Conservation (phyloP, 305 asterid species). For the Fraxinus paxiana region DNA sequence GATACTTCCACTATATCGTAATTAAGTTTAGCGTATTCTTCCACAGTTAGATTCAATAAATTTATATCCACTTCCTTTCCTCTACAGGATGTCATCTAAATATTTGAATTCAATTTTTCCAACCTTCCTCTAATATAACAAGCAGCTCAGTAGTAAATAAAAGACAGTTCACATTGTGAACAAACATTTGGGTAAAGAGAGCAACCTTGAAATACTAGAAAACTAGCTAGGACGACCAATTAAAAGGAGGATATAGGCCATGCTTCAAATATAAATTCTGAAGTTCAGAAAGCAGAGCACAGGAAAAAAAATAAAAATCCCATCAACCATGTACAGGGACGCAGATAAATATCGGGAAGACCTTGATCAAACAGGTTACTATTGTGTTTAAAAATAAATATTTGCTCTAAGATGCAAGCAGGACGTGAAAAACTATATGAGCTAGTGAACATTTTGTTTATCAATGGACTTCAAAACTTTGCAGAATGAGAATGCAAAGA, state of each 20-base stretch:
- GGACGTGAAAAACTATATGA: background rate
- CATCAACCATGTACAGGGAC: background rate
- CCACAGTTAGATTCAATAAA: background rate
- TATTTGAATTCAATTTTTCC: background rate
- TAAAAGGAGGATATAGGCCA: background rate
- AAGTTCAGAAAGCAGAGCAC: background rate
- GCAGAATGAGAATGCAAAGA: background rate
- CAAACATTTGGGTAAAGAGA: background rate
- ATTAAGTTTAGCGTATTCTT: background rate
- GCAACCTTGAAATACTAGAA: background rate
- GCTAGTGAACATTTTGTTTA: background rate
- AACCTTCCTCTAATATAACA: background rate
- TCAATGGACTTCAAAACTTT: background rate
- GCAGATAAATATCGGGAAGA: constrained; percentile 1
- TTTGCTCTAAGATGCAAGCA: background rate
- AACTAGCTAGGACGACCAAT: background rate
- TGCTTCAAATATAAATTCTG: background rate
- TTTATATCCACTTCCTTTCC: background rate
- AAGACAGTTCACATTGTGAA: background rate
- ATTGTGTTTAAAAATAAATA: background rate
- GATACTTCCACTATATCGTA: background rate
- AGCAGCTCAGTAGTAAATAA: background rate
- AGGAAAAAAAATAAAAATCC: background rate
- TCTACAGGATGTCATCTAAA: background rate
- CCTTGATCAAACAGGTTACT: background rate